Conservation (phyloP, 805 yeast species). For the Metschnikowia peoriensis region DNA sequence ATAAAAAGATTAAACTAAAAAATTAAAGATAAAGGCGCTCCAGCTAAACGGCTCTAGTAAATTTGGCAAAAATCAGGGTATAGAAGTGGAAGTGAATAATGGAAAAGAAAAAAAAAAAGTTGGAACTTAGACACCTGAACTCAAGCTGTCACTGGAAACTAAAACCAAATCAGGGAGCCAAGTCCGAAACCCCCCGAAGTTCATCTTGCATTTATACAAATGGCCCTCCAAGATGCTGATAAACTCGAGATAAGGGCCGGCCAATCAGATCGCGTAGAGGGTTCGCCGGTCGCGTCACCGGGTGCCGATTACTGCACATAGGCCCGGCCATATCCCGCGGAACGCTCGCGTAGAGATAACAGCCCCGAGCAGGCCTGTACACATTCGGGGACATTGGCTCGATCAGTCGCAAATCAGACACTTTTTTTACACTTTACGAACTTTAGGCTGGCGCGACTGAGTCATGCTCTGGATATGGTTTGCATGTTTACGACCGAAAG, state of each 20-base stretch:
- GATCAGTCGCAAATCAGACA: neutral
- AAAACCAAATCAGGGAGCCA: neutral
- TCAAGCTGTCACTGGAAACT: neutral
- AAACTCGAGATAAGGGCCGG: neutral
- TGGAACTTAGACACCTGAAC: neutral
- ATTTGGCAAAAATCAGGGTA: too few relatives aligned
- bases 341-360: constrained; percentile 1
- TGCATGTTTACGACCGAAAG: neutral
- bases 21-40: neutral
- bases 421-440: constrained; percentile 1
- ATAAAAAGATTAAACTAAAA: neutral
- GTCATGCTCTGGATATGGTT: neutral
- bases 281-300: neutral
- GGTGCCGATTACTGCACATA: neutral
- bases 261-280: constrained; percentile 8
- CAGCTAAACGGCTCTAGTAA: neutral
- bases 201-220: neutral
- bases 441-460: constrained; percentile 4
- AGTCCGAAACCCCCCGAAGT: neutral
- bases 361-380: neutral
- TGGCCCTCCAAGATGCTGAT: neutral
- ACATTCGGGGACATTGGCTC: neutral
- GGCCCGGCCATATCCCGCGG: neutral
- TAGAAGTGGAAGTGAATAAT: neutral
- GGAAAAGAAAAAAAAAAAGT: neutral